phyloP scores from a whole-genome alignment of 768 basidiomycete species.

The Rhodotorula graminis region DNA sequence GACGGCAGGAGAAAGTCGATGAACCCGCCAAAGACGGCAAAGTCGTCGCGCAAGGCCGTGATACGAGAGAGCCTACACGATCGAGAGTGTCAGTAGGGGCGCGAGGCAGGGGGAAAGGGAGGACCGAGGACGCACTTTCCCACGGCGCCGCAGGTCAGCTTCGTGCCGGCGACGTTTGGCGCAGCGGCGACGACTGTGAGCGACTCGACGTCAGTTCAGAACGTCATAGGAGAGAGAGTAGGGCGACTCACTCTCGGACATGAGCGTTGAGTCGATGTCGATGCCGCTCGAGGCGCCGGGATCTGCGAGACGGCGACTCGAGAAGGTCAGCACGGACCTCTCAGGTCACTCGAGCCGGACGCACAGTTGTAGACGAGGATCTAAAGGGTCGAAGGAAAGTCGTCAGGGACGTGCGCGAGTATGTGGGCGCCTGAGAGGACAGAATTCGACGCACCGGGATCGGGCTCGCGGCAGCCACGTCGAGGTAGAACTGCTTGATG shows the following conservation, averaged over 20 bases:
- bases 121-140: conserved; percentile 46
- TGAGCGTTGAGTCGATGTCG: conserved; percentile 66
- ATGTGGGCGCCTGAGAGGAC: too few species aligned
- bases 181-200: conserved; percentile 8
- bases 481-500: conserved; percentile 70
- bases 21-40: conserved; percentile 81
- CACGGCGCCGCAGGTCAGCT: conserved; percentile 89
- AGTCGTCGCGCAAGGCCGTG: conserved; percentile 45
- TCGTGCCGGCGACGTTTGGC: conserved; percentile 61
- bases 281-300: conserved; percentile 83
- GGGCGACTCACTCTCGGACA: conserved; percentile 48
- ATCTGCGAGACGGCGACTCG: conserved; percentile 50
- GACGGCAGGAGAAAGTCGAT: conserved; percentile 76
- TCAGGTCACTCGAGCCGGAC: neutral
- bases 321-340: neutral
- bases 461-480: conserved; percentile 71
- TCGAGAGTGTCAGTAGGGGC: neutral
- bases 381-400: neutral
- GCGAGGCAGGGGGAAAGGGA: neutral
- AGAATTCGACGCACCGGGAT: conserved; percentile 61
- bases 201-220: neutral
- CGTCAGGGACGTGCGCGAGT: too few species aligned
- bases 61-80: conserved; percentile 16
- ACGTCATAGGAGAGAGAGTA: neutral
- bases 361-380: conserved; percentile 22